Evolutionary conservation across 495 filamentous ascomycete species (phyloP), one percentile per base, ranked within the genome.

Genomic region (Tuber aestivum): DNA sequence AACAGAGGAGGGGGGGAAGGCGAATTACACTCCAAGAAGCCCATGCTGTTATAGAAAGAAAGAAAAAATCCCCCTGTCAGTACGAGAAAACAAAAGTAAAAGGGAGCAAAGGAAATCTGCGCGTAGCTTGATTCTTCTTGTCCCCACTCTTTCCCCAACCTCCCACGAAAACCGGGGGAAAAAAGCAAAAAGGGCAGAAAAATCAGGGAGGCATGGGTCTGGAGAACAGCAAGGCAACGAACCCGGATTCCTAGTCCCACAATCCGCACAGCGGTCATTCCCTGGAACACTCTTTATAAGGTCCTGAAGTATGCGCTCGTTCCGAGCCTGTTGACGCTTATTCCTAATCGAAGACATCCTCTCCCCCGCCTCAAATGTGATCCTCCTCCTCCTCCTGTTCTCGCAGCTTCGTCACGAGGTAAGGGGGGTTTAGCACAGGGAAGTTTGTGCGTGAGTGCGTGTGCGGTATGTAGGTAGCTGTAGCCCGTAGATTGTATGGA

Each of bases 311-410:
- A 89, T 86, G 82, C 91, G 93, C 87, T 99, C 95, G 85, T 98
- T 97, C 86, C 95, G 94, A 88, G 91, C 92, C 87, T 97, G 94
- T 86, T 97, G 92, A 83, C 95, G 94, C 89, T 98, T 99, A 87
- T 89, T 97, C 75, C 90, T 86, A 65, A 85, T 79, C 48, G 77
- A 82, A 72, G 80, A 82, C 80, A 82, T 81, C 41, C 23, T 44
- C 37, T 74, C 56, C 70, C 75, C 70, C 70, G 68, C 69, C 73
- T 78, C 68, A 42, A 44, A 44, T 37, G 37, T 70, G 41, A 71
- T 56, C 38, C 38, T 56, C 38, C 38, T 45, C 56, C 56, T 35
- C 56, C 72, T 38, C 41, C 50, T 70, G 38, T n/a, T 21, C 16
- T 70, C 61, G 40, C 70, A 75, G 73, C 72, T 76, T 48, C 71